Percentiles rank a stretch among this genome's conserved stretches.
These are phyloP conservation scores for Polytolypa hystricis DNA, from an alignment of 2,329 filamentous ascomycete genomes.

Conservation along the genomic window DNA sequence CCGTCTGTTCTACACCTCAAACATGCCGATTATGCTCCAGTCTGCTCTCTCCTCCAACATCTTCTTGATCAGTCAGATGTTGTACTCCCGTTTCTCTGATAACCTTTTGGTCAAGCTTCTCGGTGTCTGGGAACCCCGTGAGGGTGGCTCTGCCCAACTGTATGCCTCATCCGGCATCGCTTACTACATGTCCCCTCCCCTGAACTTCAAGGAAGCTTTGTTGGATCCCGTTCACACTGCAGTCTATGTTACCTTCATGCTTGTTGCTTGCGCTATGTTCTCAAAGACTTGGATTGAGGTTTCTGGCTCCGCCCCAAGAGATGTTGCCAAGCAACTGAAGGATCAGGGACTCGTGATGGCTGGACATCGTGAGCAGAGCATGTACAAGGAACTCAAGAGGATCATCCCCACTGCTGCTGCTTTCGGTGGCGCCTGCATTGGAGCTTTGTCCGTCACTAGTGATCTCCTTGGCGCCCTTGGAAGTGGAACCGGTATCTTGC, in stretches of 20 bases:
- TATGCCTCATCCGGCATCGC: conserved; percentile 86
- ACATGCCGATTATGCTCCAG: conserved; percentile 99
- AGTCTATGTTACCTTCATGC: conserved; percentile 95
- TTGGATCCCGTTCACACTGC: conserved; percentile 94
- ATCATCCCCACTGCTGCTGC: conserved; percentile 97
- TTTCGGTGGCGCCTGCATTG: conserved; percentile 98
- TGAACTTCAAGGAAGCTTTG: conserved; percentile 95
- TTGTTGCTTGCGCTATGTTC: conserved; percentile 93
- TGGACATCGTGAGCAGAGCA: conserved; percentile 97
- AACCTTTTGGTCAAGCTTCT: conserved; percentile 96
- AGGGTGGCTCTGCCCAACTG: conserved; percentile 81
- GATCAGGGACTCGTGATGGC: conserved; percentile 99
- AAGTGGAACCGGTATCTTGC: conserved; percentile 91
- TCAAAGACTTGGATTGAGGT: conserved; percentile 99
- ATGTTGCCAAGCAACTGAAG: conserved; percentile 99
- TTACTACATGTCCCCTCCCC: conserved; percentile 98
- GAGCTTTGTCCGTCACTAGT: conserved; percentile 87
- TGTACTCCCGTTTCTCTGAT: conserved; percentile 97
- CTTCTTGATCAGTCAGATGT: conserved; percentile 98
- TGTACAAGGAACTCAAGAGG: conserved; percentile 99
- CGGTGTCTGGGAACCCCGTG: conserved; percentile 96
- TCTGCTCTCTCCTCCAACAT: conserved; percentile 97
- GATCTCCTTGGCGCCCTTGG: conserved; percentile 93
- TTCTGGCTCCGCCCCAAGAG: conserved; percentile 90
- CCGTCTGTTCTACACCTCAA: conserved; percentile 99